A percentile compares a stretch with the other conserved stretches of the same genome.
Evolutionary conservation across 2,329 filamentous ascomycete species (phyloP).

Genomic region (Hypoxylon sp.): DNA sequence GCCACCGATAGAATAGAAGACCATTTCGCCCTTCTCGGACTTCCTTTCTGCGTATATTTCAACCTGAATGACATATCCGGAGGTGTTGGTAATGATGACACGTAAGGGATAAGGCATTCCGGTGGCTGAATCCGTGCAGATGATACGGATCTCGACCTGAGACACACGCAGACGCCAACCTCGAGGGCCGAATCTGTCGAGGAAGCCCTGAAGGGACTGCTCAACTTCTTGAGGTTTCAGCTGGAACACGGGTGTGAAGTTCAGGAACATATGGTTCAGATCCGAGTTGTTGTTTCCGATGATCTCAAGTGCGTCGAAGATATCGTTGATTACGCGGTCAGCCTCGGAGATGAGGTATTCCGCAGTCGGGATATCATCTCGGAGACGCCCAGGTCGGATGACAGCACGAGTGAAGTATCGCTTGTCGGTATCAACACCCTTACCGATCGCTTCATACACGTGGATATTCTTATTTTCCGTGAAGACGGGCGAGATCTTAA

Average conservation of each 20-base stretch:
- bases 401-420: constrained; percentile 98
- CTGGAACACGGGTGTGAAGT: constrained; percentile 97
- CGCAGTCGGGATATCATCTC: constrained; percentile 97
- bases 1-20: constrained; percentile 97
- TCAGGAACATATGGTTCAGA: constrained; percentile 99
- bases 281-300: constrained; percentile 99
- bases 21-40: constrained; percentile 97
- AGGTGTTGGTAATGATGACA: constrained; percentile 98
- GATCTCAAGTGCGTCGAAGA: constrained; percentile 96
- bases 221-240: constrained; percentile 91
- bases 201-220: constrained; percentile 91
- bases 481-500: constrained; percentile 98
- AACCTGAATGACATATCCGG: constrained; percentile 96
- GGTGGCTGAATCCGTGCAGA: constrained; percentile 91
- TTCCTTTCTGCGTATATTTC: constrained; percentile 98
- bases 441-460: constrained; percentile 96
- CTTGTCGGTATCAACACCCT: constrained; percentile 95
- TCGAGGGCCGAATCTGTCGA: constrained; percentile 95
- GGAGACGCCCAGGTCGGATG: constrained; percentile 91
- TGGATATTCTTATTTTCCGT: constrained; percentile 99
- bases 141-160: constrained; percentile 97
- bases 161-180: constrained; percentile 97
- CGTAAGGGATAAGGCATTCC: constrained; percentile 91
- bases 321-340: constrained; percentile 96
- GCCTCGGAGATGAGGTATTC: constrained; percentile 99